Evolutionary conservation across 2,329 filamentous ascomycete species (phyloP).

Genomic region (Verticillium albo-atrum): DNA sequence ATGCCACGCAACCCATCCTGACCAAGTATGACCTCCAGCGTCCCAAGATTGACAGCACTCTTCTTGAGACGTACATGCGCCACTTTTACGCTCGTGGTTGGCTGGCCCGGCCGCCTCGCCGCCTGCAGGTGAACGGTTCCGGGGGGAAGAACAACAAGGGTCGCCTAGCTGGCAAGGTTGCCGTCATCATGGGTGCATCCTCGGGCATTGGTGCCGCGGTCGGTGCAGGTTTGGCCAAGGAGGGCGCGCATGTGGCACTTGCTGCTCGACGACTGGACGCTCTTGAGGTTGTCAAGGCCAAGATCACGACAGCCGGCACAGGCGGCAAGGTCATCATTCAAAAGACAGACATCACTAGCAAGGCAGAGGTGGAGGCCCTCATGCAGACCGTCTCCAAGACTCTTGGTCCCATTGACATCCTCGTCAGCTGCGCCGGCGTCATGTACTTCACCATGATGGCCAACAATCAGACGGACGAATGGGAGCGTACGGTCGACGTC

Average conservation of each 20-base stretch:
- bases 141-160: conserved; percentile 34
- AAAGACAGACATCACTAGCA: conserved; percentile 68
- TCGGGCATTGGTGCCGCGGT: conserved; percentile 77
- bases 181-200: conserved; percentile 73
- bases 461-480: conserved; percentile 68
- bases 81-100: conserved; percentile 79
- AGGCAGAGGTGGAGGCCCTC: conserved; percentile 61
- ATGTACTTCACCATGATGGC: conserved; percentile 92
- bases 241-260: conserved; percentile 69
- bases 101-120: conserved; percentile 59
- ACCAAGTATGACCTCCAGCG: conserved; percentile 49
- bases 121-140: conserved; percentile 25
- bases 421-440: conserved; percentile 77
- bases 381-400: conserved; percentile 53
- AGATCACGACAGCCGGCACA: conserved; percentile 39
- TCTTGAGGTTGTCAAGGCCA: conserved; percentile 62
- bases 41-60: conserved; percentile 62
- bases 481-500: conserved; percentile 78
- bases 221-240: conserved; percentile 60
- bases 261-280: conserved; percentile 67
- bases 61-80: conserved; percentile 75
- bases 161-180: conserved; percentile 63
- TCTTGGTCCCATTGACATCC: conserved; percentile 70
- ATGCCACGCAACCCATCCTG: conserved; percentile 59
- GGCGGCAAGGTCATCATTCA: conserved; percentile 64